Evolutionary conservation across 768 basidiomycete species (phyloP), one percentile per base, ranked within the genome.

Genomic region (Jaapia argillacea): DNA sequence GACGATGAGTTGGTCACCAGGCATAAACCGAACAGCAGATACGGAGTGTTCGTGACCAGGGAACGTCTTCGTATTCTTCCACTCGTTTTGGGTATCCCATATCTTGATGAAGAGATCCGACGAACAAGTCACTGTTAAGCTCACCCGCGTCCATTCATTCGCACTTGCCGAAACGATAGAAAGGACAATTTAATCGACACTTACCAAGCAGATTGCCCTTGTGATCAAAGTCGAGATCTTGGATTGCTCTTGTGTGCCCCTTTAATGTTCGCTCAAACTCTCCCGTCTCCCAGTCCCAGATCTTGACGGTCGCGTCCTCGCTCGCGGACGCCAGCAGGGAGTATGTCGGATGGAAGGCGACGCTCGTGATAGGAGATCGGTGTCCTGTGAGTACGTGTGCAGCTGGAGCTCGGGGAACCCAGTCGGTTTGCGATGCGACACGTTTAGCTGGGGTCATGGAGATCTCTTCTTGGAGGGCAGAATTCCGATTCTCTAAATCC

Each of bases 281-380:
- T 33, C 91, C 91, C 24, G 85, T 84, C 59, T 94, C 91, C 90
- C 90, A 94, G 54, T 94, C 91, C 90, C 91, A 93, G 38, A 93
- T 80, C 69, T 93, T 93, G 51, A 93, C 74, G 1, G 81, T 91
- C 41, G 87, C 73, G 57, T 94, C 91, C 56, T 90, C 89, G 52
- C 86, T 89, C 12, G 87, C 87, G 28, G 81, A 85, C 18, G 85
- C 91, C 36, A 93, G 63, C 5, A 87, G 65, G 23, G 81, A 86
- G 63, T 85, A 93, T 38, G 79, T 71, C 0, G 90, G 90, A 58
- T 93, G 92, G 59, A 93, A 94, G 4, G 85, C 77, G 35, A 93
- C 75, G 38, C 77, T 70, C 31, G 81, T 88, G 53, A 91, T 74
- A 47, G 80, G 80, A 41, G 75, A 70, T 33, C 87, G 75, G 61